Percentiles rank a stretch among this genome's conserved stretches.
Evolutionary conservation across 2,329 filamentous ascomycete species (phyloP).

Genomic region (Ceratocystis eucalypticola): DNA sequence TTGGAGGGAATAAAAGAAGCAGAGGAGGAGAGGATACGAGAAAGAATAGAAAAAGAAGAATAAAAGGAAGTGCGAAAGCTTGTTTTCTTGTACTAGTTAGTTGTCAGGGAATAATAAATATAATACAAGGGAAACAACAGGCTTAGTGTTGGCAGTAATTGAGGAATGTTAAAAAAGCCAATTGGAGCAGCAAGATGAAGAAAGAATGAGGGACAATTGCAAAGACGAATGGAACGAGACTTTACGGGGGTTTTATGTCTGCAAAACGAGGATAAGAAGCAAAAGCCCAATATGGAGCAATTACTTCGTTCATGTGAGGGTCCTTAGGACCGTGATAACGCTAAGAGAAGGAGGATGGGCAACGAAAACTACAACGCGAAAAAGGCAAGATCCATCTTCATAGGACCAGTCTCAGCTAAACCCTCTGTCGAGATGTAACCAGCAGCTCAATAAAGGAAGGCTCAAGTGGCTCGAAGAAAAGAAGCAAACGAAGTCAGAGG

Average conservation of each 20-base stretch:
- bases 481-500: neutral
- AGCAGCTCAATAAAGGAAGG: neutral
- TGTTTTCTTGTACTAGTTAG: neutral
- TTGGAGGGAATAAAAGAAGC: neutral
- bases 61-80: neutral
- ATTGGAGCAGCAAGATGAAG: neutral
- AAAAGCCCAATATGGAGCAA: neutral
- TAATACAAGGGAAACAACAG: neutral
- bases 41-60: slow-evolving; percentile 1
- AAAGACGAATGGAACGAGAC: neutral
- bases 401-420: neutral
- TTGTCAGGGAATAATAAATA: neutral
- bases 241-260: neutral
- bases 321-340: neutral
- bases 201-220: neutral
- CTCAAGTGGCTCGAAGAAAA: neutral
- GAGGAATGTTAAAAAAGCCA: neutral
- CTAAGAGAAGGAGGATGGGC: neutral
- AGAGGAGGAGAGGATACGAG: neutral
- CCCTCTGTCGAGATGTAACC: neutral
- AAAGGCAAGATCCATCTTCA: neutral
- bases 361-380: neutral
- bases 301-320: neutral
- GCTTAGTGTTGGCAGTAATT: neutral
- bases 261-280: neutral